Conservation (phyloP, 1,139 yeast genomes). For the Waltiozyma sp. region DNA sequence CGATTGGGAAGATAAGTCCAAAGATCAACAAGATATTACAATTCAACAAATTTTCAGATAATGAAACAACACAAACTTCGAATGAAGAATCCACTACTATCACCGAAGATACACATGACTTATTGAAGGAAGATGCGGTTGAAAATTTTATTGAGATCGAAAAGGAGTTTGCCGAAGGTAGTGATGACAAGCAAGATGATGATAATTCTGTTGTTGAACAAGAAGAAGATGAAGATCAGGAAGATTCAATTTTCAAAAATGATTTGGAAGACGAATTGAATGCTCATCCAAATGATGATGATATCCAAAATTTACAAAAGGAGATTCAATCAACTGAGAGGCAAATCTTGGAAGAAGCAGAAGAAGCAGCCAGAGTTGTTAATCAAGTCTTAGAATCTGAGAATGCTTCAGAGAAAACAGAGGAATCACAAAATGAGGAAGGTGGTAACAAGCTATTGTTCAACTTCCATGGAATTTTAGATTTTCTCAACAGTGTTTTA, state of each 20-base stretch:
- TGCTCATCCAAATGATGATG: conserved; percentile 6
- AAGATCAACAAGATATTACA: not conserved
- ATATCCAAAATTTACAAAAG: conserved; percentile 11
- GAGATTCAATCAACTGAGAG: conserved; percentile 20
- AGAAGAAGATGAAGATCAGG: conserved; percentile 13
- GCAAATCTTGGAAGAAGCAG: conserved; percentile 19
- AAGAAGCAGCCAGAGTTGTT: conserved; percentile 19
- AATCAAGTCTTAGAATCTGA: conserved; percentile 14
- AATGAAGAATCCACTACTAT: not conserved
- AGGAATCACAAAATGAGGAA: not conserved
- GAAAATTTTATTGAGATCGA: not conserved
- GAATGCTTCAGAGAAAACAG: too few relatives aligned
- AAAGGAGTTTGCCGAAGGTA: not conserved
- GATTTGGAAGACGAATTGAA: conserved; percentile 7
- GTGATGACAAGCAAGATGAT: conserved; percentile 14
- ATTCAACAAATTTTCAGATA: not conserved
- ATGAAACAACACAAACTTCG: not conserved
- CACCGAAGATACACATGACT: not conserved
- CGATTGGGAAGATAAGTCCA: not conserved
- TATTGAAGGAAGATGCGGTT: not conserved
- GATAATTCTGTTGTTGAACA: too few relatives aligned
- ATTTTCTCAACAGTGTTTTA: conserved; percentile 11
- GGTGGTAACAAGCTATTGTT: conserved; percentile 1
- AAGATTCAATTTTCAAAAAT: conserved; percentile 5
- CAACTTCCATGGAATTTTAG: conserved; percentile 9